A percentile compares a stretch with the other conserved stretches of the same genome.
phyloP scores from a whole-genome alignment of 441 rosid species.

The Geranium incanum region DNA sequence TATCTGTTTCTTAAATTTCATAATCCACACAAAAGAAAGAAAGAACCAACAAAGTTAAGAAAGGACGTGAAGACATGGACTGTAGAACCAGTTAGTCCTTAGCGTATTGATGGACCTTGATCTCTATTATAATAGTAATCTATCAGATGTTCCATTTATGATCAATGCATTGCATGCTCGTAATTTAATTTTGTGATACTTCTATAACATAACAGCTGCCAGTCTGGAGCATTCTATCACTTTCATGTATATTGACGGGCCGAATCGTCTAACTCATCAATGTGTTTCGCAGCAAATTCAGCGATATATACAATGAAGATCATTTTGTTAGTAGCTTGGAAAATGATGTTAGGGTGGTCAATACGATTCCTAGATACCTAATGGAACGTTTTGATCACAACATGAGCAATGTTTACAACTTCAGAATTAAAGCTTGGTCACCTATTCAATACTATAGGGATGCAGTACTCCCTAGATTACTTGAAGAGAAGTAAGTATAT shows the following conservation, averaged over 20 bases:
- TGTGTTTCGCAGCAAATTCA: constrained; percentile 67
- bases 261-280: constrained; percentile 17
- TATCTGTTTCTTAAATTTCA: background rate
- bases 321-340: constrained; percentile 60
- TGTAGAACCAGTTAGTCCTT: background rate
- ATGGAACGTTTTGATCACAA: constrained; percentile 96
- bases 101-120: background rate
- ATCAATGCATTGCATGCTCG: background rate
- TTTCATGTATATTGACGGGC: background rate
- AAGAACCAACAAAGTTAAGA: background rate
- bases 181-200: background rate
- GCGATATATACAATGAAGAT: constrained; percentile 86
- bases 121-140: background rate
- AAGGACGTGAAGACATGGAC: background rate
- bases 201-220: background rate
- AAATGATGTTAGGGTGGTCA: constrained; percentile 77
- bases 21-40: background rate
- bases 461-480: constrained; percentile 78
- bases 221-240: background rate
- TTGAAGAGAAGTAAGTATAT: constrained; percentile 87
- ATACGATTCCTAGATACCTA: constrained; percentile 71
- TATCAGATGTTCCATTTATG: background rate
- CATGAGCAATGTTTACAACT: constrained; percentile 89
- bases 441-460: constrained; percentile 77
- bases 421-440: constrained; percentile 97